Evolutionary conservation across 164 flowering plant species (phyloP).

Genomic region (Liquidambar formosana): DNA sequence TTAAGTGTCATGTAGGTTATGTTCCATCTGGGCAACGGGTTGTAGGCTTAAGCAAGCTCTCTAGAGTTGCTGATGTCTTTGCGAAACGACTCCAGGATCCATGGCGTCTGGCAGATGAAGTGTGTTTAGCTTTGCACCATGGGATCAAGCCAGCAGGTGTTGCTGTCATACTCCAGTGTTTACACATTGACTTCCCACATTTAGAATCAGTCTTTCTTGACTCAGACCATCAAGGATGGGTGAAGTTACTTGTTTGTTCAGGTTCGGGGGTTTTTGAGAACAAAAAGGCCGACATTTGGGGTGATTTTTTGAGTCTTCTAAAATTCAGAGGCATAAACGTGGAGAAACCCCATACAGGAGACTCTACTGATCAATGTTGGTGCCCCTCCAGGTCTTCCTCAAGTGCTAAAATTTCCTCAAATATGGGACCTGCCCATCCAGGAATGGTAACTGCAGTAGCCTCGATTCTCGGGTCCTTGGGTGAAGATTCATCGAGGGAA

Average conservation of each 20-base stretch:
- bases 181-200: slow-evolving; percentile 69
- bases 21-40: slow-evolving; percentile 82
- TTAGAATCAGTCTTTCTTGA: slow-evolving; percentile 34
- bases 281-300: slow-evolving; percentile 57
- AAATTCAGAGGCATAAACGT: slow-evolving; percentile 56
- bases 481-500: slow-evolving; percentile 80
- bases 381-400: slow-evolving; percentile 54
- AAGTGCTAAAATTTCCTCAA: slow-evolving; percentile 23
- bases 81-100: slow-evolving; percentile 94
- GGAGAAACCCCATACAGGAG: slow-evolving; percentile 20
- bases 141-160: slow-evolving; percentile 83
- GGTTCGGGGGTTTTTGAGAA: slow-evolving; percentile 81
- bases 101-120: slow-evolving; percentile 73
- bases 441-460: slow-evolving; percentile 64
- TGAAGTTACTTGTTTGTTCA: slow-evolving; percentile 45
- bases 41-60: slow-evolving; percentile 90
- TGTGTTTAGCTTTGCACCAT: slow-evolving; percentile 71
- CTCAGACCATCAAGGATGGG: slow-evolving; percentile 51
- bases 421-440: slow-evolving; percentile 28
- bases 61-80: slow-evolving; percentile 84
- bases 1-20: slow-evolving; percentile 91
- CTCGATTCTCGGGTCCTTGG: slow-evolving; percentile 65
- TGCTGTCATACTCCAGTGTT: slow-evolving; percentile 79
- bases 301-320: slow-evolving; percentile 66
- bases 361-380: slow-evolving; percentile 44